Base-by-base conservation (phyloP, 768 basidiomycete genomes). In the Tylopilus felleus region DNA sequence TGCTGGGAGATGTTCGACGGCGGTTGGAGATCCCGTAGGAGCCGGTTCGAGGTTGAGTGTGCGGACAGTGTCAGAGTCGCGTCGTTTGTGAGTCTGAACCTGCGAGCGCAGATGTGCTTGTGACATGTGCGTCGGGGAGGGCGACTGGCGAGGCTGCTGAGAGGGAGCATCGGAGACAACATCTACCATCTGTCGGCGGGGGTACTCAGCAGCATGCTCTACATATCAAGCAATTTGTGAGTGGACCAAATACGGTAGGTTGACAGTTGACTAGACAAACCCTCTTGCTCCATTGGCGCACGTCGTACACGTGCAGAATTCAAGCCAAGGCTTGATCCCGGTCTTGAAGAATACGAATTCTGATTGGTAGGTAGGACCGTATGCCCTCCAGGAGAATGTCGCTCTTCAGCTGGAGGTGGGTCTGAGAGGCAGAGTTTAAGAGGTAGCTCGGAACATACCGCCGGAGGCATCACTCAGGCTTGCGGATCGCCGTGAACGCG, bases 11-110 rank as follows among this genome's bases (percentile, higher is more conserved):
- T 63, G 61, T 22, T 84, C 80, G 21, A 82, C 74, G 5, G 77
- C 76, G 1, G 86, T 85, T 1, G 86, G 86, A 10, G 75, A 77
- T 17, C 80, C 80, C n/a, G 73, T 66, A 22, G 70, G 55, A n/a
- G 60, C 65, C 31, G 71, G 43, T 10, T 71, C 70, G 17, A 72
- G 71, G 36, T 74, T 74, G 14, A 72, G 66, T 8, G 75, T 79
- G 42, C 85, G 86, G 27, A 90, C 71, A 0, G 89, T 90, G 57
- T 92, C 89, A 0, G 89, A 90, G 53, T 90, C 88, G 25, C 82
- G 80, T 47, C 89, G 82, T 60, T 75, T 78, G 65, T 91, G 89
- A 2, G 67, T 70, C 59, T 77, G 67, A 41, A 63, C 42, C 12
- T 62, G 63, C 9, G 72, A 58, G 3, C 74, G 58, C 55, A 70